Evolutionary conservation across 1,284 basidiomycete species (phyloP), one percentile per base, ranked within the genome.

Genomic region (Puccinia triticina): DNA sequence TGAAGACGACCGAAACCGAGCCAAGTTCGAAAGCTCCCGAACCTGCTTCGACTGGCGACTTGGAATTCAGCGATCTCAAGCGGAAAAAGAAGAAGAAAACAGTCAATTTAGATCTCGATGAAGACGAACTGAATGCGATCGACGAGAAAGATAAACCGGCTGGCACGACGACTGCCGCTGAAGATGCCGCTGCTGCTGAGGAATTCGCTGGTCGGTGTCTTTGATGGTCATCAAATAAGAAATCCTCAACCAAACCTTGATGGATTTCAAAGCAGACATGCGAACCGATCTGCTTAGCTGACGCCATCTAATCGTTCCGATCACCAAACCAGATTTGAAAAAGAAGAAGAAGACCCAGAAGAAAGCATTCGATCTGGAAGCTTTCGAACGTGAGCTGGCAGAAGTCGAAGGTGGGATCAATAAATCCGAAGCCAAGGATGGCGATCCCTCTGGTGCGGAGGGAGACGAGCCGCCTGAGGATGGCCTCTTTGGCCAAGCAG

Each of bases 381-480:
- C 86, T 50, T 87, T 87, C 73, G 87, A 87, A 77, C 86, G 86
- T 84, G 87, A 87, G 83, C 85, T 87, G 23, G 81, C 81, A 1
- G 81, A 82, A 71, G 81, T 82, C 16, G 81, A 82, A 37, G 69
- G 64, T 34, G 79, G 46, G 57, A 67, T 64, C 18, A 48, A 29
- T 26, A 75, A 75, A 43, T 67, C 79, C 32, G 64, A 32, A 26
- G 43, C 88, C 1, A 89, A 88, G 18, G 92, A 93, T 84, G 94
- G 94, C 85, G 90, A 90, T 3, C 93, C 94, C 77, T 89, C 94
- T 8, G 94, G 93, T 3, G 94, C 95, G 12, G 93, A 96, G 88
- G 92, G 93, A 84, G 94, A 94, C 84, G 91, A 90, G 5, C 93
- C 94, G 79, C 90, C 94, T 8, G 94, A 93, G 5, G 94, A 95